Evolutionary conservation across 1,284 basidiomycete genomes (phyloP).

Genomic region (Ganoderma sinense): DNA sequence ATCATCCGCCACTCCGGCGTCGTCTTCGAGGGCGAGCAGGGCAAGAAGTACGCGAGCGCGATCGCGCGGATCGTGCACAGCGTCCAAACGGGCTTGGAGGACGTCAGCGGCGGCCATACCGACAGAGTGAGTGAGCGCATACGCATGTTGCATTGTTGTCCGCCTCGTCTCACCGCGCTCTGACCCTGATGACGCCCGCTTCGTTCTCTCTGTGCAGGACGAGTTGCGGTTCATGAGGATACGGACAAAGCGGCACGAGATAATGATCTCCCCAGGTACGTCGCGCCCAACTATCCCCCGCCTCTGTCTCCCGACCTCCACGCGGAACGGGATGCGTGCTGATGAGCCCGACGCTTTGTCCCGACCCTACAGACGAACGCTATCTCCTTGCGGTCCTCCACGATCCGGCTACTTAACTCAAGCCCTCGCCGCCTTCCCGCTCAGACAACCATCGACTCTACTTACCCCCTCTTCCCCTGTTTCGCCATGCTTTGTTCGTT

Average conservation of each 20-base stretch:
- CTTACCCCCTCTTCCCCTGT: conserved; percentile 1
- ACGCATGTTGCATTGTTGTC: not conserved
- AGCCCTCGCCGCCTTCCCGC: not conserved
- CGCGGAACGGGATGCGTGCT: conserved; percentile 1
- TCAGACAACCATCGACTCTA: not conserved
- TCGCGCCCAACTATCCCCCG: conserved; percentile 19
- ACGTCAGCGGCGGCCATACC: conserved; percentile 64
- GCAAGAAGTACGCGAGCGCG: conserved; percentile 79
- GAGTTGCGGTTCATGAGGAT: conserved; percentile 90
- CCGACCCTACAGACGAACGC: conserved; percentile 65
- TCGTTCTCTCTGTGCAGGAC: conserved; percentile 59
- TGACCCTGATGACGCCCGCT: not conserved
- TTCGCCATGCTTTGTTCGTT: conserved; percentile 12
- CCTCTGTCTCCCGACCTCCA: not conserved
- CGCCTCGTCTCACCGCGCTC: not conserved
- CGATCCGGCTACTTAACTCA: conserved; percentile 62
- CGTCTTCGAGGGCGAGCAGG: conserved; percentile 89
- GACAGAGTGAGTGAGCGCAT: conserved; percentile 58
- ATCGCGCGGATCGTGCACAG: conserved; percentile 83
- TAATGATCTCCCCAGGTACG: conserved; percentile 93
- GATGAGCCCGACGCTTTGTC: conserved; percentile 4
- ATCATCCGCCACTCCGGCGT: conserved; percentile 88
- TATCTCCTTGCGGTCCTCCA: conserved; percentile 88
- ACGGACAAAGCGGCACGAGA: conserved; percentile 89
- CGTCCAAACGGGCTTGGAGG: conserved; percentile 77